These are phyloP conservation scores for Ustilago loliicola DNA, from an alignment of 1,284 basidiomycete species.

Conservation along the genomic window DNA sequence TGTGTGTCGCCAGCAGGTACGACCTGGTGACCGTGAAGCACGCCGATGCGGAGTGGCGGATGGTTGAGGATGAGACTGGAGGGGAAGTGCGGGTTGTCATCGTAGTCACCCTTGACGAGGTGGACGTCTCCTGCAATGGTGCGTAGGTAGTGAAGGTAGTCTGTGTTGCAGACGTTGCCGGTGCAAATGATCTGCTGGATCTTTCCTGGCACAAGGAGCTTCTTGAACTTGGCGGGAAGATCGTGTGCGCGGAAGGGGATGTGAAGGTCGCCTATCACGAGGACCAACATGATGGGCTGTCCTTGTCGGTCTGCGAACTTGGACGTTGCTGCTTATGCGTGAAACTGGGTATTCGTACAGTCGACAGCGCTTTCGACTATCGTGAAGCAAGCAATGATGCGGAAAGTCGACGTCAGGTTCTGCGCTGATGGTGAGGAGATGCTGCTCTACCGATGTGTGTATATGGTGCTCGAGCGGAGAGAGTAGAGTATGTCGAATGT, in stretches of 20 bases:
- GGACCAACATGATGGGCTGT: slow-evolving; percentile 58
- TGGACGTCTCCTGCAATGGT: slow-evolving; percentile 96
- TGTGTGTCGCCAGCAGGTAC: slow-evolving; percentile 92
- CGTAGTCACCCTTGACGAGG: slow-evolving; percentile 93
- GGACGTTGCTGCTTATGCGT: neutral
- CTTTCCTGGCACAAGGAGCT: slow-evolving; percentile 92
- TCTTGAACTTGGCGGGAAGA: slow-evolving; percentile 95
- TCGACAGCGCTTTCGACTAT: neutral
- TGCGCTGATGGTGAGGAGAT: neutral
- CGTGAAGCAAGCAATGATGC: neutral
- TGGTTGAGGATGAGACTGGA: slow-evolving; percentile 86
- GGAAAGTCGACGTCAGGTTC: neutral
- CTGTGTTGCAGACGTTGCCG: slow-evolving; percentile 96
- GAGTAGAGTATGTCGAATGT: neutral
- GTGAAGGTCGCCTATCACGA: slow-evolving; percentile 68
- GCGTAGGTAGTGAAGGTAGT: slow-evolving; percentile 96
- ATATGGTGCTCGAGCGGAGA: neutral
- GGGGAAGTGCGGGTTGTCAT: slow-evolving; percentile 86
- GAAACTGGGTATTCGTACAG: no score
- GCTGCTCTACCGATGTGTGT: neutral
- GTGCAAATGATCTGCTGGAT: slow-evolving; percentile 98
- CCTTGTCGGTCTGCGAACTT: neutral
- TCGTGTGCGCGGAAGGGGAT: slow-evolving; percentile 77
- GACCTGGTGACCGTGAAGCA: slow-evolving; percentile 94
- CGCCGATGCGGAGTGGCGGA: slow-evolving; percentile 88